Evolutionary conservation across 192 early-diverging fungal genomes (phyloP), one percentile per base, ranked within the genome.

Genomic region (Coemansia brasiliensis): DNA sequence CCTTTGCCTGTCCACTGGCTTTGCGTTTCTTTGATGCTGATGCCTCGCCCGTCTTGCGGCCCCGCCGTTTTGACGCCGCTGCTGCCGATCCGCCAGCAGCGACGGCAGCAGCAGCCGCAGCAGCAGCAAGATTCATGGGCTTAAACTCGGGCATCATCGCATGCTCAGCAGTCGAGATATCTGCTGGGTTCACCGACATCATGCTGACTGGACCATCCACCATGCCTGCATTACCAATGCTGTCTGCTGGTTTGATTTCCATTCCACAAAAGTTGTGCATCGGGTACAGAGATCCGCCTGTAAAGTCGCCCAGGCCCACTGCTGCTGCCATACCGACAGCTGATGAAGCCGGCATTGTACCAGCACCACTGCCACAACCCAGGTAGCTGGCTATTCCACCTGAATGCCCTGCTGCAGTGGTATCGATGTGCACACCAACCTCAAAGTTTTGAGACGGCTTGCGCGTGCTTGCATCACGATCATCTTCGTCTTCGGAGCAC

Each of bases 401-500:
- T 12, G 41, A 11, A 15, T 59, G 65, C 18, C 25, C 26, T n/a
- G 46, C 26, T 5, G 40, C 40, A 2, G n/a, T 16, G 35, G 39
- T 43, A 17, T 29, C 49, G 16, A 62, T 50, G 10, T 61, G 51
- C 42, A 67, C 42, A 5, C 44, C 13, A 3, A 52, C 17, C 12
- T 61, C 44, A 52, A 67, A 59, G 46, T 50, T 63, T n/a, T 67
- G 69, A n/a, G 60, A 56, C 26, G 49, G 4, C 46, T 63, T 63
- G 52, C 57, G 57, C 22, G 43, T 59, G 49, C 27, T 11, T 17
- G 22, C 39, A 8, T 51, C 61, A 11, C 72, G 55, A 17, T 69
- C 74, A 1, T 77, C 74, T 37, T 70, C 74, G 52, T 78, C 74
- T 49, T 78, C 74, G 0, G 68, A 65, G 61, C 65, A 67, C 49